Conservation (phyloP, 169 alveolate species). For the Eimeria praecox region DNA sequence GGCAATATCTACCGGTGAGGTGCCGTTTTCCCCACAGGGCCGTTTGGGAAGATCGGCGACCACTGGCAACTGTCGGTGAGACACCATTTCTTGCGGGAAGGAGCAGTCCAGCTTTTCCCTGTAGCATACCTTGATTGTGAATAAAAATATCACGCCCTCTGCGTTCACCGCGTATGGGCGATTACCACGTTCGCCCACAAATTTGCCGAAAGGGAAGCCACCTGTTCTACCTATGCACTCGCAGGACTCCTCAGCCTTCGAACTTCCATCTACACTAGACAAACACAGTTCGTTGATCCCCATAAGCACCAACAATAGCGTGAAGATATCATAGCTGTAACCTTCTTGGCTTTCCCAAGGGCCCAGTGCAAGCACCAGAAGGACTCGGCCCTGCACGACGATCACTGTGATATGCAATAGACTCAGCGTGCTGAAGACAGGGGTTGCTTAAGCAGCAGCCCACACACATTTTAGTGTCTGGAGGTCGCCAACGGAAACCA, state of each 20-base stretch:
- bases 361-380: no score
- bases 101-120: background rate
- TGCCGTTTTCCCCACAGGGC: background rate
- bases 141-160: background rate
- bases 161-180: background rate
- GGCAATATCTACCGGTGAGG: background rate
- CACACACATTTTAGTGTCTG: background rate
- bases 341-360: background rate
- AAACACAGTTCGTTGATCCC: background rate
- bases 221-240: background rate
- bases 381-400: no score
- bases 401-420: background rate
- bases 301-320: background rate
- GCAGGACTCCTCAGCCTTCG: background rate
- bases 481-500: background rate
- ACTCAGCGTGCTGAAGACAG: no score
- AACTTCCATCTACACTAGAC: background rate
- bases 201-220: background rate
- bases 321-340: background rate
- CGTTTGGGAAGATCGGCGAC: background rate
- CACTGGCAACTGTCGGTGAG: background rate
- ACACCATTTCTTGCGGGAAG: background rate
- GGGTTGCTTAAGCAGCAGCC: no score
- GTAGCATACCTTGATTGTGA: background rate
- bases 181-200: background rate